Evolutionary conservation across 2,329 filamentous ascomycete species (phyloP), one percentile per base, ranked within the genome.

Genomic region (Fusarium sarcochroum): DNA sequence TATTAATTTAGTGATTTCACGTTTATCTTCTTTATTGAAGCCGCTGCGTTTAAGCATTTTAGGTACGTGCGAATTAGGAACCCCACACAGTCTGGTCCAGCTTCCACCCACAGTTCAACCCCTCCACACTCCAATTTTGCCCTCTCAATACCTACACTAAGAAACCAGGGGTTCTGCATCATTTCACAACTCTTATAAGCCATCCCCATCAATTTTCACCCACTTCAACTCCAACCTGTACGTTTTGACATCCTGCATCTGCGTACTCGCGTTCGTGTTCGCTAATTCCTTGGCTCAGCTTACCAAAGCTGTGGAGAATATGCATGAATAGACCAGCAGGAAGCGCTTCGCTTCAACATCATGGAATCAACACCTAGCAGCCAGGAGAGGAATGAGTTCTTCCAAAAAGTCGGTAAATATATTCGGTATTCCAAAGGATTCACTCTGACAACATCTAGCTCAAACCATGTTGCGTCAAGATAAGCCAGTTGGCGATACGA

Each of bases 381-480:
- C 25, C 69, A 70, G 46, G 69, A 73, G 46, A 71, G 76, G 59
- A 78, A 76, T 23, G 74, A 73, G 55, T 70, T 78, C 53, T 78
- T 78, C 59, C 76, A 77, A 60, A 74, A 62, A 58, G 77, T 78
- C 11, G 32, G 67, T 25, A 3, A 37, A 10, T n/a, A 18, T 5
- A 27, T 25, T 40, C 1, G 7, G 13, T 10, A 6, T 4, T 9
- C 4, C 1, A 5, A 25, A 14, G 6, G 11, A 15, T 20, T 9
- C 13, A 20, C n/a, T 50, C 62, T 72, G 44, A 75, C 46, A 42
- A 17, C 2, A 8, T 30, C 1, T 51, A 91, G 89, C 84, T 91
- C 62, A 90, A 90, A 77, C 87, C 88, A 75, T 84, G 80, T 68
- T 91, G 89, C 70, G 81, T 91, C 56, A 81, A 84, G 58, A 85